Evolutionary conservation across 768 basidiomycete genomes (phyloP).

Genomic region (Pilatotrama ljubarskyi): DNA sequence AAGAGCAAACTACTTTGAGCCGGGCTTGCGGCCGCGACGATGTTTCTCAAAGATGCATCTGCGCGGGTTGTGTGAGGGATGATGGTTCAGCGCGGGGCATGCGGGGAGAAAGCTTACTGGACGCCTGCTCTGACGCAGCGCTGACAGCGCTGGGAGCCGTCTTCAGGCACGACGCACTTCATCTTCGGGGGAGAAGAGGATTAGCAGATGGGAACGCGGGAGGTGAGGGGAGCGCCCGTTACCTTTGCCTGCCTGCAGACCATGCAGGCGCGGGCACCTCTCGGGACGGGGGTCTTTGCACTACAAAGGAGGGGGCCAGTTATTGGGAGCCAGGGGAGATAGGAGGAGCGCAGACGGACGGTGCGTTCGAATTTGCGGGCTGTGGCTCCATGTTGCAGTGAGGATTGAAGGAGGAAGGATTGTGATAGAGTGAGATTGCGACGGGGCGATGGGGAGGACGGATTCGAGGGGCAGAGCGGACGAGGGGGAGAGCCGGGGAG

Average conservation of each 20-base stretch:
- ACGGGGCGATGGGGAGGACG: not conserved
- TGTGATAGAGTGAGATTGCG: not conserved
- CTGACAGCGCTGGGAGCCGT: slow-evolving; percentile 78
- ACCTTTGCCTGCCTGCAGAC: slow-evolving; percentile 87
- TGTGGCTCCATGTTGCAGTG: slow-evolving; percentile 15
- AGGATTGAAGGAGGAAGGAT: slow-evolving; percentile 7
- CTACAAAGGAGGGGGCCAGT: slow-evolving; percentile 24
- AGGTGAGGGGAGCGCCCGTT: slow-evolving; percentile 14
- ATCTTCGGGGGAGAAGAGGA: slow-evolving; percentile 49
- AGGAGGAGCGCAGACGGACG: not conserved
- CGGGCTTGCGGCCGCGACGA: slow-evolving; percentile 83
- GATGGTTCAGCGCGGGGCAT: slow-evolving; percentile 9
- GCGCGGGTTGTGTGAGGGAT: slow-evolving; percentile 17
- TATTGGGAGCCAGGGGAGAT: not conserved
- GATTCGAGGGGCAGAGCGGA: not conserved
- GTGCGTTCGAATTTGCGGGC: not conserved
- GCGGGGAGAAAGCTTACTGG: slow-evolving; percentile 49
- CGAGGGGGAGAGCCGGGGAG: not conserved
- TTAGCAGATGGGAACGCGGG: slow-evolving; percentile 19
- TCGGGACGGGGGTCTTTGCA: slow-evolving; percentile 44
- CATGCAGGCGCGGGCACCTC: slow-evolving; percentile 70
- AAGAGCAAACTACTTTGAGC: slow-evolving; percentile 69
- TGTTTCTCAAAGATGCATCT: slow-evolving; percentile 90
- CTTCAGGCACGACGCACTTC: slow-evolving; percentile 90
- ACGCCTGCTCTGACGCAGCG: slow-evolving; percentile 80